These are phyloP conservation scores for Yamadazyma oceani DNA, from an alignment of 1,139 yeast species.

Conservation along the genomic window DNA sequence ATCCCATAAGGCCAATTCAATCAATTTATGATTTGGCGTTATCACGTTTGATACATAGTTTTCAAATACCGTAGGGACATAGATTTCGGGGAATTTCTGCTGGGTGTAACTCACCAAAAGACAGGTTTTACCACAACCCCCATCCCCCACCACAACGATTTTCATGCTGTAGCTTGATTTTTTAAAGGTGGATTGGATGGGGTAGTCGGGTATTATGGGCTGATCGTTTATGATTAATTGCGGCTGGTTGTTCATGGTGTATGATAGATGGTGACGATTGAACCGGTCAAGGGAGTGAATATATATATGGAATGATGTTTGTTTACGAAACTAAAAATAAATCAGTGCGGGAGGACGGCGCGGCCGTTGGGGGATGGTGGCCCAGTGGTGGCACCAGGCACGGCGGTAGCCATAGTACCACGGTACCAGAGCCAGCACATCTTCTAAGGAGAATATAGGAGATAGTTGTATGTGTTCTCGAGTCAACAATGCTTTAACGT, in stretches of 20 bases:
- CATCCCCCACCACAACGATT: conserved; percentile 89
- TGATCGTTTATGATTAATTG: conserved; percentile 38
- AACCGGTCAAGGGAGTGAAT: not conserved
- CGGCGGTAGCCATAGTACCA: too few relatives aligned
- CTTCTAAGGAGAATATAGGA: too few relatives aligned
- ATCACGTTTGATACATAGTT: conserved; percentile 70
- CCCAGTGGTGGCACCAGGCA: too few relatives aligned
- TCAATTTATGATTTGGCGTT: conserved; percentile 50
- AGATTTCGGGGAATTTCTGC: conserved; percentile 71
- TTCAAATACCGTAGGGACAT: conserved; percentile 90
- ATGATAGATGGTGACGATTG: not conserved
- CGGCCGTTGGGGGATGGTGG: too few relatives aligned
- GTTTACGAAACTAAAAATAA: not conserved
- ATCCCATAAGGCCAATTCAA: conserved; percentile 85
- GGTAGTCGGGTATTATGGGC: conserved; percentile 40
- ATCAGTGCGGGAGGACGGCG: not conserved
- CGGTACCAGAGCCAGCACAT: too few relatives aligned
- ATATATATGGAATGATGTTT: not conserved
- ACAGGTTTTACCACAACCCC: conserved; percentile 94
- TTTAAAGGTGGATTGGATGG: conserved; percentile 32
- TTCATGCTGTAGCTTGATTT: conserved; percentile 50
- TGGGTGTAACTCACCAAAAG: conserved; percentile 78
- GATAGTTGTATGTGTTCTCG: too few relatives aligned
- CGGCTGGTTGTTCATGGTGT: conserved; percentile 18
- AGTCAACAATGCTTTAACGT: too few relatives aligned